phyloP scores from a whole-genome alignment of 129 eudicot genomes.

The Lactuca sativa region DNA sequence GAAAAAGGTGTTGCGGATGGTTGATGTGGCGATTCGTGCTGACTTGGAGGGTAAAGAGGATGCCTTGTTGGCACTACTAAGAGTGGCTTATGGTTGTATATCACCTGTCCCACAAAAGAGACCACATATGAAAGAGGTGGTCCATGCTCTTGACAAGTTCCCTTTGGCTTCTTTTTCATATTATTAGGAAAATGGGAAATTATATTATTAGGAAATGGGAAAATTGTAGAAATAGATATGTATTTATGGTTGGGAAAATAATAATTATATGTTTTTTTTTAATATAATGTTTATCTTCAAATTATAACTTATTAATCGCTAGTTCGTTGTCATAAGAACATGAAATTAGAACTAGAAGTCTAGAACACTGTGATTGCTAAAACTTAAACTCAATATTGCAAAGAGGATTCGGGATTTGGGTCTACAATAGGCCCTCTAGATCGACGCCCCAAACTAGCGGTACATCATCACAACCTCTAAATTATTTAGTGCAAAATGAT shows the following conservation, averaged over 20 bases:
- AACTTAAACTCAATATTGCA: too few relatives aligned
- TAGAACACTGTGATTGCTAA: too few relatives aligned
- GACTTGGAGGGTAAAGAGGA: constrained; percentile 96
- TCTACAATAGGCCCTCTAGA: too few relatives aligned
- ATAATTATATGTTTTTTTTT: constrained; percentile 22
- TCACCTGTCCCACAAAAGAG: constrained; percentile 88
- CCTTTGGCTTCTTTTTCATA: constrained; percentile 49
- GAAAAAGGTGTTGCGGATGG: constrained; percentile 68
- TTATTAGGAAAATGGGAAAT: constrained; percentile 16
- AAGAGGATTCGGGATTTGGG: too few relatives aligned
- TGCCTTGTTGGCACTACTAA: constrained; percentile 58
- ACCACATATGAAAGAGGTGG: constrained; percentile 89
- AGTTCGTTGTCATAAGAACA: too few relatives aligned
- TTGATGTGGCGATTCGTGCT: constrained; percentile 77
- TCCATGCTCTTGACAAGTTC: constrained; percentile 77
- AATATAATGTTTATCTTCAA: not conserved
- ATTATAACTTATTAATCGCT: not conserved
- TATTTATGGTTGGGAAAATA: constrained; percentile 38
- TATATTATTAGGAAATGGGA: constrained; percentile 10
- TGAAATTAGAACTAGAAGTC: too few relatives aligned
- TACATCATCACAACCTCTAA: not conserved
- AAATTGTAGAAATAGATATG: constrained; percentile 28
- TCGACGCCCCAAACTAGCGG: not conserved
- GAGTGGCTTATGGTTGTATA: constrained; percentile 71
- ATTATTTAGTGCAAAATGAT: too few relatives aligned